Conservation (phyloP, 2,329 filamentous ascomycete genomes). For the Lachnellula willkommii region DNA sequence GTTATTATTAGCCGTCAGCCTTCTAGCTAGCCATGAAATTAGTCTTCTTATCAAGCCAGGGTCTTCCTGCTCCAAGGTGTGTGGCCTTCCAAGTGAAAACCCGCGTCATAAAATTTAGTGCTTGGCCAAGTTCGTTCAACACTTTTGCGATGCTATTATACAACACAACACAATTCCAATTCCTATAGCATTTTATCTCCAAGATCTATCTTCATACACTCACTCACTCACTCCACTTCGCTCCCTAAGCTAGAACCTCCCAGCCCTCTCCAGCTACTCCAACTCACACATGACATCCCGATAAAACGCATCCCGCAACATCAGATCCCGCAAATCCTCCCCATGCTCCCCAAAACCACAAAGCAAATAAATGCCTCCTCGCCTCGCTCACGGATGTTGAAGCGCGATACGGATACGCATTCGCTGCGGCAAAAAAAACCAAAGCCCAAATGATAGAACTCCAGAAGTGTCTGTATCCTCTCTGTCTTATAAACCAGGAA, state of each 20-base stretch:
- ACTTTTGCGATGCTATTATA: not conserved
- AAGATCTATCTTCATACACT: too few relatives aligned
- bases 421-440: not conserved
- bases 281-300: conserved; percentile 15
- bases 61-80: not conserved
- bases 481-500: conserved; percentile 8
- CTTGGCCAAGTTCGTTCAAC: too few relatives aligned
- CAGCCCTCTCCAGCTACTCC: conserved; percentile 8
- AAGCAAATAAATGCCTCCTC: not conserved
- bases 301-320: conserved; percentile 11
- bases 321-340: conserved; percentile 10
- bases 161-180: not conserved
- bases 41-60: not conserved
- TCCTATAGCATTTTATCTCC: too few relatives aligned
- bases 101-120: not conserved
- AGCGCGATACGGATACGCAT: not conserved
- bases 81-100: not conserved
- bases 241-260: conserved; percentile 4
- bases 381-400: not conserved
- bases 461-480: conserved; percentile 4
- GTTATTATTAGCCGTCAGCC: not conserved
- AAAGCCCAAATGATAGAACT: not conserved
- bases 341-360: conserved; percentile 15
- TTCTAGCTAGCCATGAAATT: not conserved
- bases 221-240: not conserved